These are phyloP conservation scores for Neofusicoccum sp. DNA, from an alignment of 2,329 filamentous ascomycete genomes.

Conservation along the genomic window DNA sequence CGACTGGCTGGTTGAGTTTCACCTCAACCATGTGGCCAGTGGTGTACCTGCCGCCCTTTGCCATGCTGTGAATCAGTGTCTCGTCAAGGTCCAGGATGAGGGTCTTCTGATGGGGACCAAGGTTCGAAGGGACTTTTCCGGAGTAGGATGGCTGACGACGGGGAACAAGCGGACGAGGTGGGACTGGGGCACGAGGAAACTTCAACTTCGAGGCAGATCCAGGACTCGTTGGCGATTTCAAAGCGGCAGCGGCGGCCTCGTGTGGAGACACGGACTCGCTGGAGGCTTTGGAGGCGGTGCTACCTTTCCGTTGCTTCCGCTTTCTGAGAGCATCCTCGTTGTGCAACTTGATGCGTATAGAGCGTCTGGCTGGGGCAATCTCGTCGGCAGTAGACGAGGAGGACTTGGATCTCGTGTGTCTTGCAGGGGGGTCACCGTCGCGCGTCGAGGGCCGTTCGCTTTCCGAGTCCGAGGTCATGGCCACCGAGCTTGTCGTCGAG, in stretches of 20 bases:
- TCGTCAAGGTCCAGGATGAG: conserved; percentile 95
- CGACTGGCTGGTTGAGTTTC: conserved; percentile 74
- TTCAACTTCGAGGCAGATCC: conserved; percentile 60
- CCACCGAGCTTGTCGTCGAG: conserved; percentile 59
- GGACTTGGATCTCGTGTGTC: conserved; percentile 68
- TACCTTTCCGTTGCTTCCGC: conserved; percentile 70
- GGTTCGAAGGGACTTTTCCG: conserved; percentile 33
- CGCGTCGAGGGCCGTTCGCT: conserved; percentile 38
- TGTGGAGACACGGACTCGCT: conserved; percentile 40
- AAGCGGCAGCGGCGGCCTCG: conserved; percentile 64
- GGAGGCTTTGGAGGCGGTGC: conserved; percentile 27
- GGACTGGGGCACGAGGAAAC: conserved; percentile 87
- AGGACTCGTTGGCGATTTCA: conserved; percentile 93
- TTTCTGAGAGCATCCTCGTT: conserved; percentile 75
- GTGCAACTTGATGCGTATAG: conserved; percentile 88
- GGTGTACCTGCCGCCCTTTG: conserved; percentile 92
- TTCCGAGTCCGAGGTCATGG: conserved; percentile 68
- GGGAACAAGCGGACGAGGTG: conserved; percentile 87
- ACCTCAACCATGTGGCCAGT: conserved; percentile 99
- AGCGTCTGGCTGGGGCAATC: conserved; percentile 68
- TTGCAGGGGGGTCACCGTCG: conserved; percentile 46
- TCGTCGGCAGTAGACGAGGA: conserved; percentile 59
- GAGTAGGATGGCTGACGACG: conserved; percentile 87
- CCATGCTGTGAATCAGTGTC: conserved; percentile 96
- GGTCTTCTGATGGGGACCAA: conserved; percentile 71